Base-by-base conservation (phyloP, 148 eudicot genomes). In the Camellia sinensis region DNA sequence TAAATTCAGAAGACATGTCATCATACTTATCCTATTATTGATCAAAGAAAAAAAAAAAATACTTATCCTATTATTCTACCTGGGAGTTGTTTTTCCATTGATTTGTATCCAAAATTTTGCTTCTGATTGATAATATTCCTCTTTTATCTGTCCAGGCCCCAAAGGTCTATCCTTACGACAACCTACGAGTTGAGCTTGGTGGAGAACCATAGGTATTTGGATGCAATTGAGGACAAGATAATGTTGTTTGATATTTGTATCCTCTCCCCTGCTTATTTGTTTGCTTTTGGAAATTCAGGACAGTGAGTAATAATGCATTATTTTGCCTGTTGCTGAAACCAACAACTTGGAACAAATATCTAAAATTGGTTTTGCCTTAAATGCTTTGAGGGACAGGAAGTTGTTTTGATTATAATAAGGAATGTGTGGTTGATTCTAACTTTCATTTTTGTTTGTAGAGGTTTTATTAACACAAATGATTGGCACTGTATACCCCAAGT, bases 151-250 rank as follows among this genome's bases (percentile, higher is more conserved):
- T 76, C 43, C 92, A 91, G 97, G 77, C 89, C 21, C 97, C 97
- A 52, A 91, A 93, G 84, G 92, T 93, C 22, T 91, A 76, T 82
- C 97, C 97, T 56, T 91, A 93, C 68, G 97, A 93, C 89, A 93
- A 91, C 74, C 87, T 93, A 67, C 87, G 92, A 86, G 93, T 84
- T 83, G 93, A 93, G 83, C 95, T 93, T 73, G 97, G 97, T 6
- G 95, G 87, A 79, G 97, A 91, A 72, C 93, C 95, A 60, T 89
- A 86, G 82, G 73, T 13, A 50, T 48, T 22, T 83, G 48, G 46
- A 5, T 71, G 40, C 45, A 3, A 52, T 50, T 52, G 7, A 37
- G 17, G 5, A 40, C 63, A 53, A 37, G 52, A 19, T 53, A 77
- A 15, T 66, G 74, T 67, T 0, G 7, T 65, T 67, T n/a, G 18